Percentiles rank a stretch among this genome's conserved stretches.
These are phyloP conservation scores for Xylaria sp. DNA, from an alignment of 2,329 filamentous ascomycete species.

Conservation along the genomic window DNA sequence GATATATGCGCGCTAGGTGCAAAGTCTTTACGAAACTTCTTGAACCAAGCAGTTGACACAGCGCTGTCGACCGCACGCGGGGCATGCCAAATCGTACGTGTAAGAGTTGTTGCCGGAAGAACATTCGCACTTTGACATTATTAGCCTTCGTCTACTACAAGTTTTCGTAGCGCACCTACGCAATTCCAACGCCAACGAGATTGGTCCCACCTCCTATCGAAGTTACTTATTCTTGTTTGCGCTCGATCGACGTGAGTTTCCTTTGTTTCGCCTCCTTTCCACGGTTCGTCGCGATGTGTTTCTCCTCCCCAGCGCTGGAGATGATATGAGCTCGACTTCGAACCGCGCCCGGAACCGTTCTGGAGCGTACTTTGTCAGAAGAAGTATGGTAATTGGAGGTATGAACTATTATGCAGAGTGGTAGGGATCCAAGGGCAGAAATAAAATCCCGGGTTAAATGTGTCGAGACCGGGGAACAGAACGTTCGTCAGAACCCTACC, in stretches of 20 bases:
- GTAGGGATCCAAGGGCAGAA: neutral
- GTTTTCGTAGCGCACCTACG: slow-evolving; percentile 4
- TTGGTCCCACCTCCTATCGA: slow-evolving; percentile 31
- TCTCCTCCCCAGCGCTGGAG: slow-evolving; percentile 30
- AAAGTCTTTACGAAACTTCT: neutral
- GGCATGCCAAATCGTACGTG: slow-evolving; percentile 17
- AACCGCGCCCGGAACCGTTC: slow-evolving; percentile 21
- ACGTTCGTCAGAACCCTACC: neutral
- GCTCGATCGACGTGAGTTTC: slow-evolving; percentile 6
- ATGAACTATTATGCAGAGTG: neutral
- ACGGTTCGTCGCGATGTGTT: slow-evolving; percentile 22
- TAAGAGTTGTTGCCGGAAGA: slow-evolving; percentile 3
- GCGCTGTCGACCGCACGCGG: neutral
- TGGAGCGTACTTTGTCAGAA: slow-evolving; percentile 9
- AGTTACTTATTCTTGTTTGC: slow-evolving; percentile 19
- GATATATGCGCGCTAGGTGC: neutral
- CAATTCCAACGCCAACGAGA: slow-evolving; percentile 23
- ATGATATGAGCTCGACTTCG: slow-evolving; percentile 23
- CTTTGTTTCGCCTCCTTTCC: slow-evolving; percentile 7
- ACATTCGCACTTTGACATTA: slow-evolving; percentile 19
- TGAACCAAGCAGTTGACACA: slow-evolving; percentile 9
- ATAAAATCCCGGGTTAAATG: neutral
- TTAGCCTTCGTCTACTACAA: slow-evolving; percentile 1
- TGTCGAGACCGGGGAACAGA: neutral
- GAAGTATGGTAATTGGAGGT: neutral